A percentile compares a stretch with the other conserved stretches of the same genome.
Conservation (phyloP, 2,329 filamentous ascomycete species). For the Aspergillus niger region DNA sequence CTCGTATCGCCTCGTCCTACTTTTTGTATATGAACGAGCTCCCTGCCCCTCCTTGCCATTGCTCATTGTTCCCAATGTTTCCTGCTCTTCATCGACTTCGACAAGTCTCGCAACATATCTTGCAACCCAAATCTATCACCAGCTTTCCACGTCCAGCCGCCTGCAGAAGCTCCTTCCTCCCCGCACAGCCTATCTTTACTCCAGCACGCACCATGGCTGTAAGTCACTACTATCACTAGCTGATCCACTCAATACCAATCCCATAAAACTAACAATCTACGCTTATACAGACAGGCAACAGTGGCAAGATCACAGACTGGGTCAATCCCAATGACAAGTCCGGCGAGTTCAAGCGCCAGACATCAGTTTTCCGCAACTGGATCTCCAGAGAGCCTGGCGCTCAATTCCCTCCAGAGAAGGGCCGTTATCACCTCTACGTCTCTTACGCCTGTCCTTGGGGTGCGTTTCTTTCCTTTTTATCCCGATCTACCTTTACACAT, state of each 20-base stretch:
- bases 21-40: conserved; percentile 8
- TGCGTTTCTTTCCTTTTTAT: conserved; percentile 25
- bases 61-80: conserved; percentile 27
- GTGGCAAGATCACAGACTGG: conserved; percentile 75
- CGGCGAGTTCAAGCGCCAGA: conserved; percentile 91
- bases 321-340: conserved; percentile 73
- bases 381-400: conserved; percentile 73
- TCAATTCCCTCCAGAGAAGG: conserved; percentile 81
- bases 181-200: conserved; percentile 20
- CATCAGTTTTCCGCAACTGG: conserved; percentile 77
- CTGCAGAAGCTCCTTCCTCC: conserved; percentile 22
- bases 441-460: conserved; percentile 93
- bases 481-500: not conserved
- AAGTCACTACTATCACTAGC: conserved; percentile 15
- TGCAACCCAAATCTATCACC: conserved; percentile 18
- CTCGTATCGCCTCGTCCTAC: not conserved
- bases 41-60: conserved; percentile 8
- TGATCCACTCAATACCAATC: not conserved
- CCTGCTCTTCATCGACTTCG: conserved; percentile 24
- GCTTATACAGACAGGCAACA: conserved; percentile 25
- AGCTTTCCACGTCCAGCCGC: conserved; percentile 14
- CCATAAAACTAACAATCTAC: not conserved
- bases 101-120: conserved; percentile 24
- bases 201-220: conserved; percentile 38
- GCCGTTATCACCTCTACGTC: conserved; percentile 90